Evolutionary conservation across 805 yeast genomes (phyloP).

Genomic region (Myxozyma neglecta): DNA sequence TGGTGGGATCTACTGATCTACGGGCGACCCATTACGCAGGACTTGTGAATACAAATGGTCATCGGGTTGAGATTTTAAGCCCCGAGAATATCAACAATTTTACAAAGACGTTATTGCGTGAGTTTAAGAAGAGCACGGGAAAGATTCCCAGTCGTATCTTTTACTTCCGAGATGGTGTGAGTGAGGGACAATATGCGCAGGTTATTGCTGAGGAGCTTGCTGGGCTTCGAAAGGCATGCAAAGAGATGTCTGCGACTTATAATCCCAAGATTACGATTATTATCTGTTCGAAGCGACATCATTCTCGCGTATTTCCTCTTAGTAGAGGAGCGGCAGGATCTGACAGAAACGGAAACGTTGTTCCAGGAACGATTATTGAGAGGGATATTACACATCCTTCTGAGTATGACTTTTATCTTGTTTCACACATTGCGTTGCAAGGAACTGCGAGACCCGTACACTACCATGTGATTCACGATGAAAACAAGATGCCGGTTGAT

Average conservation of each 20-base stretch:
- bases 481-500: constrained; percentile 34
- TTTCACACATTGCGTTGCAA: constrained; percentile 41
- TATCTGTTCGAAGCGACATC: constrained; percentile 36
- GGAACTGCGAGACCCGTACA: constrained; percentile 43
- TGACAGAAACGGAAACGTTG: constrained; percentile 35
- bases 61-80: constrained; percentile 16
- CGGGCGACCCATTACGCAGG: constrained; percentile 22
- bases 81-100: constrained; percentile 8
- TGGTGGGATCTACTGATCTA: constrained; percentile 20
- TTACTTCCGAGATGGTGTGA: constrained; percentile 42
- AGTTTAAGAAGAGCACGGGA: constrained; percentile 30
- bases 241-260: constrained; percentile 7
- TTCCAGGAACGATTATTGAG: constrained; percentile 41
- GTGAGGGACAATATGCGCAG: constrained; percentile 40
- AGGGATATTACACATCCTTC: constrained; percentile 39
- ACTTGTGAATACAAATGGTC: constrained; percentile 16
- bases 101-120: constrained; percentile 4
- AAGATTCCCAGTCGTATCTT: constrained; percentile 36
- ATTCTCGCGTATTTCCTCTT: constrained; percentile 40
- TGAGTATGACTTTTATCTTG: constrained; percentile 40
- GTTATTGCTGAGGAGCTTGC: constrained; percentile 39
- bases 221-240: constrained; percentile 30
- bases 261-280: constrained; percentile 38
- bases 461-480: constrained; percentile 41
- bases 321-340: constrained; percentile 15